A percentile compares a stretch with the other conserved stretches of the same genome.
phyloP scores from a whole-genome alignment of 805 yeast genomes.

The Saccharomyces jurei region DNA sequence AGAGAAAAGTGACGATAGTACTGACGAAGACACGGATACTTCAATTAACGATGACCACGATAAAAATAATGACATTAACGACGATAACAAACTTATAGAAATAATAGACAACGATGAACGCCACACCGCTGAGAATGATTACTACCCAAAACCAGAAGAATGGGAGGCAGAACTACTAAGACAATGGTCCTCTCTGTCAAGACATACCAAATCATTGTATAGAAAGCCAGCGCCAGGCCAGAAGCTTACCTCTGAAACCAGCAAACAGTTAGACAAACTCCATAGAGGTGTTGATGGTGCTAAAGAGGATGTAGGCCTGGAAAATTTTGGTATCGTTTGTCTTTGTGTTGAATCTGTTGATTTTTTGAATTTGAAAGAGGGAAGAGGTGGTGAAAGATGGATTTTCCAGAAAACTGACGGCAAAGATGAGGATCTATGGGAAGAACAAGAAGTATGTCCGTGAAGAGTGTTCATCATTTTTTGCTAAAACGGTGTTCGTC shows the following conservation, averaged over 20 bases:
- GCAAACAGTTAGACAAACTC: conserved; percentile 57
- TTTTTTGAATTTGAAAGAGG: conserved; percentile 50
- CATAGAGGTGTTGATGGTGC: conserved; percentile 79
- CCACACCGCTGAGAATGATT: conserved; percentile 7
- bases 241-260: conserved; percentile 44
- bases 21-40: conserved; percentile 6
- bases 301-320: conserved; percentile 51
- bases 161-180: conserved; percentile 59
- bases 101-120: conserved; percentile 1
- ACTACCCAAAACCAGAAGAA: conserved; percentile 50
- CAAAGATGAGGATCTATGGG: conserved; percentile 59
- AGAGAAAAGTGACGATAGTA: conserved; percentile 15
- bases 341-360: conserved; percentile 68
- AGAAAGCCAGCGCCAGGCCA: conserved; percentile 70
- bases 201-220: conserved; percentile 54
- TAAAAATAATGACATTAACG: background rate
- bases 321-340: conserved; percentile 62
- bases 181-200: conserved; percentile 55
- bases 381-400: conserved; percentile 27
- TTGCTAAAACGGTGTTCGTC: background rate
- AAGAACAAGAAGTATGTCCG: conserved; percentile 73
- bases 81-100: background rate
- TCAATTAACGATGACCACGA: conserved; percentile 1
- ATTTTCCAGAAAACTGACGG: conserved; percentile 16
- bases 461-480: conserved; percentile 17